Conservation (phyloP, 306 rosid species). For the Gynostemma pentaphyllum region DNA sequence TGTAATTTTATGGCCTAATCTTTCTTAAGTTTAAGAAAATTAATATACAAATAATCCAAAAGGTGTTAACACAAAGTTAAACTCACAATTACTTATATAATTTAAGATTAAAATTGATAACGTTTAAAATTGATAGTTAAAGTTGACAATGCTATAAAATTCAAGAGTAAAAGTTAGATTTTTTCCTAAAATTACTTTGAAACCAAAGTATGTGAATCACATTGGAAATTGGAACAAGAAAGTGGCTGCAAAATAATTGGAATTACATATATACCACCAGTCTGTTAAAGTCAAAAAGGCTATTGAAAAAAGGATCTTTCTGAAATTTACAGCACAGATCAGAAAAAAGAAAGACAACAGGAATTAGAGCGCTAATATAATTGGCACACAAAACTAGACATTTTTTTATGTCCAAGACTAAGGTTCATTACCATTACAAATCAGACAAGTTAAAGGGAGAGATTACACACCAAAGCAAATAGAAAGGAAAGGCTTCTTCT, state of each 20-base stretch:
- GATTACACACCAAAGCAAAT: neutral
- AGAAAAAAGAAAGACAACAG: neutral
- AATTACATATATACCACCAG: neutral
- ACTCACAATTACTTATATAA: too few relatives aligned
- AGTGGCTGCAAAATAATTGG: neutral
- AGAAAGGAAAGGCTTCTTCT: constrained; percentile 1
- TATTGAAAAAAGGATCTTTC: constrained; percentile 15
- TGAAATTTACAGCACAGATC: neutral
- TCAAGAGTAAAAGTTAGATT: too few relatives aligned
- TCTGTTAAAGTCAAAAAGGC: constrained; percentile 21
- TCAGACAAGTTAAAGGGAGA: constrained; percentile 11
- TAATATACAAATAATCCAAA: too few relatives aligned
- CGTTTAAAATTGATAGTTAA: too few relatives aligned
- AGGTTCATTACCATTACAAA: constrained; percentile 16
- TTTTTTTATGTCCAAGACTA: constrained; percentile 1
- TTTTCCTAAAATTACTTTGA: too few relatives aligned
- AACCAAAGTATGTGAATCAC: too few relatives aligned
- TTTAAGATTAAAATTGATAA: too few relatives aligned
- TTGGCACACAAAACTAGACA: neutral
- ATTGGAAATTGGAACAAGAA: constrained; percentile 20
- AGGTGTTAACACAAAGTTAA: too few relatives aligned
- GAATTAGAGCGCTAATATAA: neutral
- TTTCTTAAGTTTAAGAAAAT: too few relatives aligned
- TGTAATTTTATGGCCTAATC: too few relatives aligned
- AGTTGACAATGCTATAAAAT: too few relatives aligned